These are phyloP conservation scores for Coix lacrymajobi DNA, from an alignment of 176 grass and related monocot genomes.

Conservation along the genomic window DNA sequence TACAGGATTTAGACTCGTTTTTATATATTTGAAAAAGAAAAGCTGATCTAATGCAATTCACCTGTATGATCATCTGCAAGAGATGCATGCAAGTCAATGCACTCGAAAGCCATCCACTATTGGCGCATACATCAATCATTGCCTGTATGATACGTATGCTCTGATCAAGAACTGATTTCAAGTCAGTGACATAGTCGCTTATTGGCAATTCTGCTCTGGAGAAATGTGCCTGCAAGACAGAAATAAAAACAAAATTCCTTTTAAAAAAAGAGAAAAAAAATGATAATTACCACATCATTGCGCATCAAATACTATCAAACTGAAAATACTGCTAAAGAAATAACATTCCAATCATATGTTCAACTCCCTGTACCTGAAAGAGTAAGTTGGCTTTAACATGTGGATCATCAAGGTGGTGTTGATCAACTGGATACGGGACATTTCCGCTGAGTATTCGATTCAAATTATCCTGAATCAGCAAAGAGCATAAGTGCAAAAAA, in stretches of 20 bases:
- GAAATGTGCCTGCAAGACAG: constrained; percentile 76
- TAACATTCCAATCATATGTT: constrained; percentile 4
- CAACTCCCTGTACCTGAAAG: constrained; percentile 65
- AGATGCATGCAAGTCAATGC: constrained; percentile 93
- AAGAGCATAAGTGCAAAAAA: constrained; percentile 28
- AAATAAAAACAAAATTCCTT: no score
- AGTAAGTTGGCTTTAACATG: constrained; percentile 99
- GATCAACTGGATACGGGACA: constrained; percentile 68
- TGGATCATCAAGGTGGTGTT: constrained; percentile 85
- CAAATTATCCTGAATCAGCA: constrained; percentile 67
- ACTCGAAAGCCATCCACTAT: constrained; percentile 95
- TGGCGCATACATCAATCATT: constrained; percentile 97
- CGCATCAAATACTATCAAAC: constrained; percentile 10
- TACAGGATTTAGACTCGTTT: background rate
- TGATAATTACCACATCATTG: background rate
- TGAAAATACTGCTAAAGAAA: background rate
- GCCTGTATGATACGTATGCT: constrained; percentile 97
- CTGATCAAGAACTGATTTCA: constrained; percentile 99
- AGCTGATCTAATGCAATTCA: constrained; percentile 27
- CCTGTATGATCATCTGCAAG: constrained; percentile 99
- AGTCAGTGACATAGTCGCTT: constrained; percentile 86
- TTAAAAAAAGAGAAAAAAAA: constrained; percentile 12
- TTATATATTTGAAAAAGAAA: background rate
- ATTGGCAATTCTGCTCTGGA: constrained; percentile 83
- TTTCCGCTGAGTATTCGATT: constrained; percentile 79